Evolutionary conservation across 2,329 filamentous ascomycete species (phyloP).

Genomic region (Pseudohalonectria lignicola): DNA sequence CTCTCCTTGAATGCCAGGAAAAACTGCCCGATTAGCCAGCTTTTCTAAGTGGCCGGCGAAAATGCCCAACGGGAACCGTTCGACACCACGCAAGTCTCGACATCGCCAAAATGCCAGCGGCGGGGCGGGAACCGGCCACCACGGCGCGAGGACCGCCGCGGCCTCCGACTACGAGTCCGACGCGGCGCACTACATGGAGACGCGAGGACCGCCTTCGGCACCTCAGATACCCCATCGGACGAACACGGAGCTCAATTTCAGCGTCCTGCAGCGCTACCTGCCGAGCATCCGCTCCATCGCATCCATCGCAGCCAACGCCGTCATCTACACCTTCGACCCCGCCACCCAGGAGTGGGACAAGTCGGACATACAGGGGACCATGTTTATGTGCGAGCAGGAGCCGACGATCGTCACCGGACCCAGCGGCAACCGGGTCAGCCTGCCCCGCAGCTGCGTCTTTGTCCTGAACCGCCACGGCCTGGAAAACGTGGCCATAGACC

Average conservation of each 20-base stretch:
- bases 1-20: too few species aligned
- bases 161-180: conserved; percentile 59
- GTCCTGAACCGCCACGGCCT: conserved; percentile 63
- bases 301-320: conserved; percentile 73
- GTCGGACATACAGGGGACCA: conserved; percentile 70
- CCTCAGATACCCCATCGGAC: conserved; percentile 50
- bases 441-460: conserved; percentile 48
- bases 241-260: conserved; percentile 79
- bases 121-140: not conserved
- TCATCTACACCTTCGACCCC: conserved; percentile 70
- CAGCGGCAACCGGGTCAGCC: conserved; percentile 16
- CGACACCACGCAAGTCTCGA: conserved; percentile 24
- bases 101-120: conserved; percentile 7
- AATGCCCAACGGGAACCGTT: too few species aligned
- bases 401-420: conserved; percentile 22
- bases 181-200: conserved; percentile 35
- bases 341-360: conserved; percentile 68
- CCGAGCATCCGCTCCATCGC: conserved; percentile 63
- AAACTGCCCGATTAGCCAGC: too few species aligned
- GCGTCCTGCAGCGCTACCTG: conserved; percentile 72
- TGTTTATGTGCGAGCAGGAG: conserved; percentile 70
- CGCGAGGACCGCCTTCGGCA: conserved; percentile 27
- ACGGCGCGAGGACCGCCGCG: conserved; percentile 21
- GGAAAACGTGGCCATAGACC: conserved; percentile 57
- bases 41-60: too few species aligned